Evolutionary conservation across 768 basidiomycete species (phyloP), one percentile per base, ranked within the genome.

Genomic region (Auriscalpium microsporum): DNA sequence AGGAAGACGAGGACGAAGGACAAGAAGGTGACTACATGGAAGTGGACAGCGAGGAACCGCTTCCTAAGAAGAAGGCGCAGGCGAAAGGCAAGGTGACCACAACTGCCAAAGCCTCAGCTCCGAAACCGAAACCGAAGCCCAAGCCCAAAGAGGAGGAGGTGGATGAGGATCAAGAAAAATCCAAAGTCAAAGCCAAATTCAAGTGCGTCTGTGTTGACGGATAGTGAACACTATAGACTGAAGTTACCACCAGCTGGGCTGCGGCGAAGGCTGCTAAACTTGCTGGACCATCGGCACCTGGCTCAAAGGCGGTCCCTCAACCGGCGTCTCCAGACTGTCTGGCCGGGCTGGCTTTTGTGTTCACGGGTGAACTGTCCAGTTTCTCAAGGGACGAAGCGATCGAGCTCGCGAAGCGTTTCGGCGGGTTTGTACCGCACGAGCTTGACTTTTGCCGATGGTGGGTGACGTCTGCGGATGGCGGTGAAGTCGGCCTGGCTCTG

Each of bases 391-490:
- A 97, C 2, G 94, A 96, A 62, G 86, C 90, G 0, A 67, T 75
- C 28, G 93, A 95, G 62, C 69, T 95, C 7, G 95, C 87, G 0
- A 98, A 99, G 69, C 90, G 94, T 5, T 93, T 83, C 65, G 93
- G 93, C 63, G 94, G 85, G 94, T 16, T 38, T 10, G 70, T 94
- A 96, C 40, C 92, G 78, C 1, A 94, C 88, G 8, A 95, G 72
- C 60, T 90, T 91, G 55, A 89, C 73, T 54, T 82, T 81, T 17
- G 80, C 78, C 7, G 83, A 78, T 13, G 78, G 69, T 8, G 80
- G n/a, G n/a, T 80, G 2, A 79, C 75, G 83, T 79, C 4, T 79
- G 73, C 0, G 87, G 83, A 67, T 97, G 90, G 40, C 71, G 79
- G 75, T 78, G 66, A 98, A 95, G 64, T 90, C 80, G n/a, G 90